Evolutionary conservation across 495 filamentous ascomycete species (phyloP).

Genomic region (Endocarpon pusillum): DNA sequence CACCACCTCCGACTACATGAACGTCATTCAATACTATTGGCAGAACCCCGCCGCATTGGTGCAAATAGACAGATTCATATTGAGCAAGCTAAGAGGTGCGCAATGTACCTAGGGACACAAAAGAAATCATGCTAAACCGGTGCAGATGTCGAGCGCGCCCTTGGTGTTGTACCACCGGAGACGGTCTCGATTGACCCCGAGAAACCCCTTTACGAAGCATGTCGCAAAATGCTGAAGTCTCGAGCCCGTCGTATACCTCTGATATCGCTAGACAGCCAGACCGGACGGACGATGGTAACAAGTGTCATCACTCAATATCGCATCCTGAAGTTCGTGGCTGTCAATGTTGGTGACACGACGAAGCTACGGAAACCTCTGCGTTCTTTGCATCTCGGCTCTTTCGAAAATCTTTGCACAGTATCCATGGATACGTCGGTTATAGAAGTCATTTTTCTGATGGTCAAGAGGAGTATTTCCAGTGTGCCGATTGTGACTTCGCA

Average conservation of each 20-base stretch:
- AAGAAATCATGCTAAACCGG: neutral
- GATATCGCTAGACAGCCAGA: conserved; percentile 90
- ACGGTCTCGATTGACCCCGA: conserved; percentile 89
- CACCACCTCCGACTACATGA: conserved; percentile 92
- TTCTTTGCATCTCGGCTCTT: conserved; percentile 78
- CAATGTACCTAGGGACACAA: neutral
- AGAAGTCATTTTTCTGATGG: conserved; percentile 87
- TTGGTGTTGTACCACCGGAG: conserved; percentile 80
- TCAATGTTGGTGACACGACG: conserved; percentile 86
- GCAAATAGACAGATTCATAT: conserved; percentile 81
- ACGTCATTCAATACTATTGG: conserved; percentile 99
- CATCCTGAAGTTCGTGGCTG: conserved; percentile 95
- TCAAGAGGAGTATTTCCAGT: conserved; percentile 82
- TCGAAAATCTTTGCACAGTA: conserved; percentile 61
- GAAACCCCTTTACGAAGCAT: conserved; percentile 83
- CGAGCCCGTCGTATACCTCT: conserved; percentile 86
- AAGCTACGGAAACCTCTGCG: conserved; percentile 73
- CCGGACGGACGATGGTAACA: conserved; percentile 78
- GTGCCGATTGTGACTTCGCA: conserved; percentile 82
- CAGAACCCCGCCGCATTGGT: conserved; percentile 83
- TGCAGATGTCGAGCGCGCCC: conserved; percentile 81
- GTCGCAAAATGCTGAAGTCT: conserved; percentile 82
- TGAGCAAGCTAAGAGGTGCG: conserved; percentile 79
- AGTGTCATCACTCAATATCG: conserved; percentile 96
- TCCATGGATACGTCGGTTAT: conserved; percentile 88